Evolutionary conservation across 768 basidiomycete genomes (phyloP), one percentile per base, ranked within the genome.

Genomic region (Trametes cingulata): DNA sequence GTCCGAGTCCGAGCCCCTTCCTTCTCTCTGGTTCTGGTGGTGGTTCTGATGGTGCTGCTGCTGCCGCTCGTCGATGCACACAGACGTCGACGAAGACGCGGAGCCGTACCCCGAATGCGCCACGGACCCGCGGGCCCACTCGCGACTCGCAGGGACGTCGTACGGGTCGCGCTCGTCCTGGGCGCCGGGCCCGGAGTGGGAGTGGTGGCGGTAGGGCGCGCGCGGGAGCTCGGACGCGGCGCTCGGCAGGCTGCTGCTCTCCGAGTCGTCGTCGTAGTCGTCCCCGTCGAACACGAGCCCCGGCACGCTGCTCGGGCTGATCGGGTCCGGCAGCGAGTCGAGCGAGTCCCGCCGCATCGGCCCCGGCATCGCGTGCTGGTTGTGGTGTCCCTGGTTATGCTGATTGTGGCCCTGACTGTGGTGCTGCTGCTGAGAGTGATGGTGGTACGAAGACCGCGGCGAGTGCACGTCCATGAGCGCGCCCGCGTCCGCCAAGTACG

Each of bases 211-310:
- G 60, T 68, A 68, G 27, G 58, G 52, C 42, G 61, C 27, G 58
- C 67, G 69, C 37, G 58, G 63, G n/a, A 68, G 56, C 39, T 71
- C 70, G 22, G 65, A 68, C 36, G 64, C 59, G 25, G 70, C 68
- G 7, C 67, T 67, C 13, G 68, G 70, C n/a, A 68, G 68, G 59
- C 65, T 67, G 59, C 65, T 67, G 57, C 64, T 60, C 58, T 71
- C 69, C 33, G 66, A 68, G 60, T 71, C 70, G 60, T 71, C 68
- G 66, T 71, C 70, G 59, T 67, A 68, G 25, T 69, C 69, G 53
- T 65, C 64, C 37, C 52, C 67, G 57, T 71, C 70, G 52, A 66
- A 71, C 37, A 71, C 65, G 43, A 71, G 66, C 19, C 62, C 62
- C 8, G 70, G 69, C 19, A 71, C 70, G 27, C 64, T 54, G 15